These are phyloP conservation scores for Microstegium vimineum DNA, from an alignment of 176 grass and related monocot genomes.

Conservation along the genomic window DNA sequence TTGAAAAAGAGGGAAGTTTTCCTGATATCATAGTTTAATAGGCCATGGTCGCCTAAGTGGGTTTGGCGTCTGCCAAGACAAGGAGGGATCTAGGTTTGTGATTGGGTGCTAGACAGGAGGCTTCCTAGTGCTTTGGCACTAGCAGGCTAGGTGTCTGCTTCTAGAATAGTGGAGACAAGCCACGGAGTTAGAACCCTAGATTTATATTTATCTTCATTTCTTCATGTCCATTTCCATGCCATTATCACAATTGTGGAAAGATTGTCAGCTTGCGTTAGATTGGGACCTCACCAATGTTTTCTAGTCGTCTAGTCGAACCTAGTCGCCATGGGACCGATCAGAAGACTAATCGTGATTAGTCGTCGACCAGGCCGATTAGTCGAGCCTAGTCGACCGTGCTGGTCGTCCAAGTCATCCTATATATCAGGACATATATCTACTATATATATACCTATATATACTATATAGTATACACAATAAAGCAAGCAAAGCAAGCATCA, in stretches of 20 bases:
- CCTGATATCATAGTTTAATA: neutral
- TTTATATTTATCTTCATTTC: constrained; percentile 11
- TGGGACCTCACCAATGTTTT: neutral
- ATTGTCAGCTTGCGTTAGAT: neutral
- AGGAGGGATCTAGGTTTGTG: neutral
- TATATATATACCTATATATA: too few relatives aligned
- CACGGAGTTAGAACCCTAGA: neutral
- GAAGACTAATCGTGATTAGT: too few relatives aligned
- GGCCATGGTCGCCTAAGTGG: neutral
- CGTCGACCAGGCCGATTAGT: too few relatives aligned
- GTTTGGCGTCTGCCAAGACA: neutral
- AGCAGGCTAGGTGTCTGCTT: neutral
- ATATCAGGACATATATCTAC: too few relatives aligned
- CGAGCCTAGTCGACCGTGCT: too few relatives aligned
- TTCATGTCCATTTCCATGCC: neutral
- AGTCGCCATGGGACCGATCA: too few relatives aligned
- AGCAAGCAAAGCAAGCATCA: too few relatives aligned
- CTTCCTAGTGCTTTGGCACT: neutral
- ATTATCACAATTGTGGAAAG: neutral
- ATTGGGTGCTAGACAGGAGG: neutral
- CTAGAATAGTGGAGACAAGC: neutral
- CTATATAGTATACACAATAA: too few relatives aligned
- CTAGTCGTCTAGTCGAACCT: too few relatives aligned
- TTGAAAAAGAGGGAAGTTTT: neutral
- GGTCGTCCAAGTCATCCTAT: too few relatives aligned